These are phyloP conservation scores for Eucalyptus sp. DNA, from an alignment of 345 rosid species.

Conservation along the genomic window DNA sequence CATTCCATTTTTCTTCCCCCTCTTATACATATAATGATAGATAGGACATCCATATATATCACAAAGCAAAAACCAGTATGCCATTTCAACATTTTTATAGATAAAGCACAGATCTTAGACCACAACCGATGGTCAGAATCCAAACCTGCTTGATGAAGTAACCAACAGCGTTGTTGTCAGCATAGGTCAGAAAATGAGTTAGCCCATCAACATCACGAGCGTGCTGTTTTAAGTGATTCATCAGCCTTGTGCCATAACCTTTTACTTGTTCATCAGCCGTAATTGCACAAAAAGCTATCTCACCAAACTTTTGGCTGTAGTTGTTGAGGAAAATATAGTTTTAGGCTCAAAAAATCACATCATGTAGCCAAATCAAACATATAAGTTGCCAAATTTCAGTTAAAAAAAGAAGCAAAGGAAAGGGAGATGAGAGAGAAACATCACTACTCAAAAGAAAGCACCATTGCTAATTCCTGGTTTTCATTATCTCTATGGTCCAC, in stretches of 20 bases:
- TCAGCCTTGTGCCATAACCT: constrained; percentile 98
- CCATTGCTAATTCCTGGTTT: not conserved
- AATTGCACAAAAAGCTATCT: constrained; percentile 99
- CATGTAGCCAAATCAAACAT: not conserved
- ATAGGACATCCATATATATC: not conserved
- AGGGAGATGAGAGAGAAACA: not conserved
- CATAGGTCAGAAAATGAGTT: constrained; percentile 94
- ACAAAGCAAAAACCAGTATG: not conserved
- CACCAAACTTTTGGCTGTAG: constrained; percentile 92
- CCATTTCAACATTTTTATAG: not conserved
- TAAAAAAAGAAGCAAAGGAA: not conserved
- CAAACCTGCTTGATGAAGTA: constrained; percentile 92
- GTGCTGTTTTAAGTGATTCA: constrained; percentile 98
- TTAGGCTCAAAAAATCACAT: not conserved
- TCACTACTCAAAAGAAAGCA: not conserved
- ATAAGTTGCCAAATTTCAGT: not conserved
- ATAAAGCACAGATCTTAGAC: not conserved
- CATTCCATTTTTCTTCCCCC: not conserved
- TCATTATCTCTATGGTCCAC: not conserved
- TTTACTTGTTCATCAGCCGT: constrained; percentile 99
- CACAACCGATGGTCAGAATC: not conserved
- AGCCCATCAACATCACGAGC: constrained; percentile 97
- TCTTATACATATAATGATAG: not conserved
- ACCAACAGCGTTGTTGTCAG: constrained; percentile 98
- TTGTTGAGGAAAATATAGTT: not conserved